These are phyloP conservation scores for Acrodontium crateriforme DNA, from an alignment of 2,329 filamentous ascomycete species.

Conservation along the genomic window DNA sequence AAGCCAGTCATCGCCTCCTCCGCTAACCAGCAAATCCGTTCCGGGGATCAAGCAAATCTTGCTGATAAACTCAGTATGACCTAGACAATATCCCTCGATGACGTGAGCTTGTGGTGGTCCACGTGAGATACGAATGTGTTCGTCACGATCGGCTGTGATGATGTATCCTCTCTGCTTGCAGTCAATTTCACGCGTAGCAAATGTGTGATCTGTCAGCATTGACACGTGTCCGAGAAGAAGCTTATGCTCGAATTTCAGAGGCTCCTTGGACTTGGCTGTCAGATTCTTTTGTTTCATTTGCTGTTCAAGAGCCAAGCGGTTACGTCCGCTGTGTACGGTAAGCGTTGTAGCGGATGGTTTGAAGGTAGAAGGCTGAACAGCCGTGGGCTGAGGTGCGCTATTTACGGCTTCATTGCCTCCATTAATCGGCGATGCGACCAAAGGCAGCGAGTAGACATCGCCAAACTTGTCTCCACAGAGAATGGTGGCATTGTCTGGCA, in stretches of 20 bases:
- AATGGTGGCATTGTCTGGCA: constrained; percentile 56
- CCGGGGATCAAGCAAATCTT: constrained; percentile 51
- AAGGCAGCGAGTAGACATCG: constrained; percentile 79
- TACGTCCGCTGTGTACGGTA: constrained; percentile 50
- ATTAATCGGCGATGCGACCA: constrained; percentile 30
- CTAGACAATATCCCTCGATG: constrained; percentile 80
- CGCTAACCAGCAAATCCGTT: constrained; percentile 60
- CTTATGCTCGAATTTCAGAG: constrained; percentile 53
- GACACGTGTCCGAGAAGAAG: constrained; percentile 88
- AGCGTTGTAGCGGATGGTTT: constrained; percentile 41
- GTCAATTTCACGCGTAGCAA: constrained; percentile 37
- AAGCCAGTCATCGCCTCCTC: constrained; percentile 69
- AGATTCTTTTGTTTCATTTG: constrained; percentile 36
- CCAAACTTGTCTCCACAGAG: constrained; percentile 90
- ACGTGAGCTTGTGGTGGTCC: constrained; percentile 72
- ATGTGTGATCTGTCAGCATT: constrained; percentile 66
- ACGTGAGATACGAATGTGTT: constrained; percentile 80
- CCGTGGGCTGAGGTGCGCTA: constrained; percentile 8
- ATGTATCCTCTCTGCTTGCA: constrained; percentile 42
- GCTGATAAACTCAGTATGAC: constrained; percentile 74
- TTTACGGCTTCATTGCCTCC: constrained; percentile 13
- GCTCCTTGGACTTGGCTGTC: constrained; percentile 32
- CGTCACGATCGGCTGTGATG: constrained; percentile 54
- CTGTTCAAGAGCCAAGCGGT: constrained; percentile 42
- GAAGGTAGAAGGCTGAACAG: constrained; percentile 19